Evolutionary conservation across 2,329 filamentous ascomycete genomes (phyloP).

Genomic region (Cercospora sesami): DNA sequence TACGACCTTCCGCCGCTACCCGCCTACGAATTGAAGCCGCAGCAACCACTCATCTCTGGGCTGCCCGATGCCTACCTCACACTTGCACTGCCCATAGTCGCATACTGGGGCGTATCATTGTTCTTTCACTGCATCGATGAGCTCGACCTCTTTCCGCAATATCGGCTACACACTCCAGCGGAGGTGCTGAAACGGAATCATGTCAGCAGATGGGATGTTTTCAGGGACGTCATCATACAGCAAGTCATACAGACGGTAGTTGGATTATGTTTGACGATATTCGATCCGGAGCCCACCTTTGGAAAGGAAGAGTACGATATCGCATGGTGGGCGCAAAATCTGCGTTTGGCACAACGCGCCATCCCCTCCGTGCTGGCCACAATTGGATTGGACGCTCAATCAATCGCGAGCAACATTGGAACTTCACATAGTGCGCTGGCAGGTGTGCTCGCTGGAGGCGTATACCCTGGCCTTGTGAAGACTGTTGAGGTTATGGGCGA

Average conservation of each 20-base stretch:
- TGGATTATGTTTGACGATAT: conserved; percentile 65
- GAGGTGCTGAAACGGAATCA: conserved; percentile 87
- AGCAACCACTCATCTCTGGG: conserved; percentile 71
- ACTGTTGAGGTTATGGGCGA: conserved; percentile 56
- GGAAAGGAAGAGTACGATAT: conserved; percentile 85
- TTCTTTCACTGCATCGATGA: conserved; percentile 86
- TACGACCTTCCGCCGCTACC: conserved; percentile 80
- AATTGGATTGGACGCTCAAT: conserved; percentile 73
- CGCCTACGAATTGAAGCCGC: conserved; percentile 69
- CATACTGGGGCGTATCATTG: conserved; percentile 85
- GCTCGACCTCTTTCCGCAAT: conserved; percentile 82
- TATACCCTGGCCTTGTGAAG: conserved; percentile 68
- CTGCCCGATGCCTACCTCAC: conserved; percentile 80
- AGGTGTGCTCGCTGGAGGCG: conserved; percentile 73
- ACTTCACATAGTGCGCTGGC: conserved; percentile 71
- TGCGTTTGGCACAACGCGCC: conserved; percentile 76
- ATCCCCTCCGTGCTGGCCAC: conserved; percentile 70
- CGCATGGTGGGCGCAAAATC: conserved; percentile 81
- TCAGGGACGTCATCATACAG: conserved; percentile 87
- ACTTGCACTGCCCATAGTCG: conserved; percentile 72
- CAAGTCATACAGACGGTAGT: conserved; percentile 83
- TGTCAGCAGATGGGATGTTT: conserved; percentile 79
- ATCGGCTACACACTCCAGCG: conserved; percentile 90
- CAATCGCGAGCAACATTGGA: conserved; percentile 73
- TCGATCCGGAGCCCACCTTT: conserved; percentile 70